phyloP scores from a whole-genome alignment of 1,139 yeast species.

The Yamadazyma atmosphaerica region DNA sequence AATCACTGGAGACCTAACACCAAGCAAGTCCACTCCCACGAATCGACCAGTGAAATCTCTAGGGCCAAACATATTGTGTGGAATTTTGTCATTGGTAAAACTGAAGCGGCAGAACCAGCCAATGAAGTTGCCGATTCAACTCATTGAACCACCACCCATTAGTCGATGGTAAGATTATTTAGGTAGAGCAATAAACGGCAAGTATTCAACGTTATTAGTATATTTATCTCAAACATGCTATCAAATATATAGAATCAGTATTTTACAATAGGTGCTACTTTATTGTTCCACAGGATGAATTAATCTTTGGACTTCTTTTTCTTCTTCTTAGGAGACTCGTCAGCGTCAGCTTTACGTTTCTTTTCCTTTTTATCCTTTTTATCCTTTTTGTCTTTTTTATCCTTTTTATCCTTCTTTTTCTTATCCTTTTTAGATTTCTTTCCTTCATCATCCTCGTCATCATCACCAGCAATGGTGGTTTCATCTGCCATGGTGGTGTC shows the following conservation, averaged over 20 bases:
- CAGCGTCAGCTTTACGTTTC: slow-evolving; percentile 54
- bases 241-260: slow-evolving; percentile 6
- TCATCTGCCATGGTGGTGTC: slow-evolving; percentile 15
- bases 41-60: slow-evolving; percentile 52
- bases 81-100: slow-evolving; percentile 29
- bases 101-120: slow-evolving; percentile 3
- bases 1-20: slow-evolving; percentile 39
- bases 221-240: slow-evolving; percentile 14
- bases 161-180: too few species aligned
- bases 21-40: slow-evolving; percentile 40
- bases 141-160: not conserved
- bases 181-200: too few species aligned
- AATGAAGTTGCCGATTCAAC: slow-evolving; percentile 1
- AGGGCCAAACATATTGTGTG: slow-evolving; percentile 46
- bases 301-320: slow-evolving; percentile 52
- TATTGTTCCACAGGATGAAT: not conserved
- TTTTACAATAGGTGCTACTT: slow-evolving; percentile 6
- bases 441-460: slow-evolving; percentile 40
- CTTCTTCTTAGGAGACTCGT: slow-evolving; percentile 44
- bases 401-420: slow-evolving; percentile 56
- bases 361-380: slow-evolving; percentile 57
- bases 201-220: slow-evolving; percentile 4
- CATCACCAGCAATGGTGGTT: slow-evolving; percentile 26
- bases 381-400: slow-evolving; percentile 55
- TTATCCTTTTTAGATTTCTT: slow-evolving; percentile 32